Evolutionary conservation across 2,329 filamentous ascomycete genomes (phyloP).

Genomic region (Tolypocladium album): DNA sequence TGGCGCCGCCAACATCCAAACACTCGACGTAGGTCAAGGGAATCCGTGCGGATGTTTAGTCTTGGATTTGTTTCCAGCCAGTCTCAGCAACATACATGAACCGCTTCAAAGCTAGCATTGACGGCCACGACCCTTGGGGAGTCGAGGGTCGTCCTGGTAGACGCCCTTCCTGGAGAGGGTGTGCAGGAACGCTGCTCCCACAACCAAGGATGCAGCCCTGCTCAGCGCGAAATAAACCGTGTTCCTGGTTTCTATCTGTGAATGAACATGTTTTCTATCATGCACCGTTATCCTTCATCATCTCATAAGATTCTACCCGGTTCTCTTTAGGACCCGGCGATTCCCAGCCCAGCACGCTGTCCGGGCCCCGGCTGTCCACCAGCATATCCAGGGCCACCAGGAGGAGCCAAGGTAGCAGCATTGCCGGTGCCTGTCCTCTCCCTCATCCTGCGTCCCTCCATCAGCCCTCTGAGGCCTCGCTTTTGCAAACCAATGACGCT

Average conservation of each 20-base stretch:
- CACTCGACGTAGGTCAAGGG: too few relatives aligned
- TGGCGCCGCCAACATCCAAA: too few relatives aligned
- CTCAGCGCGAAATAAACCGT: background rate
- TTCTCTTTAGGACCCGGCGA: conserved; percentile 31
- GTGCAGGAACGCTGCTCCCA: background rate
- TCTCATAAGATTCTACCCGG: background rate
- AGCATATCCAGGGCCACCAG: conserved; percentile 9
- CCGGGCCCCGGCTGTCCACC: conserved; percentile 12
- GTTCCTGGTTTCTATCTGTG: background rate
- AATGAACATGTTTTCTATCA: background rate
- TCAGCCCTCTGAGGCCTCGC: conserved; percentile 77
- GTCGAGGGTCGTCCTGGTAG: background rate
- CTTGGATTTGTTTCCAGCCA: background rate
- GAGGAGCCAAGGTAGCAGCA: conserved; percentile 11
- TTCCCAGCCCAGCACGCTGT: conserved; percentile 40
- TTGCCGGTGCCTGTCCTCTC: conserved; percentile 49
- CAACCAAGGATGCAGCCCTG: background rate
- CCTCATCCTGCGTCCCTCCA: conserved; percentile 84
- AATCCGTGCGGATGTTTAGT: background rate
- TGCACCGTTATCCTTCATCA: background rate
- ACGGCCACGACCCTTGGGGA: background rate
- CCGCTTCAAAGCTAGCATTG: background rate
- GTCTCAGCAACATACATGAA: background rate
- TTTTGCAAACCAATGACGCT: conserved; percentile 95
- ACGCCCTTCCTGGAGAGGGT: background rate